phyloP scores from a whole-genome alignment of 1,284 basidiomycete species.

The Malassezia japonica region DNA sequence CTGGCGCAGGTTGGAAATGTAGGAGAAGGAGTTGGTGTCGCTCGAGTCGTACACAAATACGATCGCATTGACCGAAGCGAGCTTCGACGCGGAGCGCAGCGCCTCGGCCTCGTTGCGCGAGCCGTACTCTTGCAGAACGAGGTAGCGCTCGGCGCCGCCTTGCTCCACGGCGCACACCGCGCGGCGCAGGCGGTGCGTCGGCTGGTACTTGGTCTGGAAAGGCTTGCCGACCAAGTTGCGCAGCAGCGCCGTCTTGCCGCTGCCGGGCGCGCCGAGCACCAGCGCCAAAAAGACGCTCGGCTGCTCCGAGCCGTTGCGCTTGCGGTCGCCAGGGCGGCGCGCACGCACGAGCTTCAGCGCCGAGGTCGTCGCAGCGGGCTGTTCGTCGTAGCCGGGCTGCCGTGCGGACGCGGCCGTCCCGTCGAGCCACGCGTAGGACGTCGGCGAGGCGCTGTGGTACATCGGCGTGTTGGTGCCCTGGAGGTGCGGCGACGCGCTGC shows the following conservation, averaged over 20 bases:
- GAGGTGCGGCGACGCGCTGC: slow-evolving; percentile 14
- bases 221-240: slow-evolving; percentile 75
- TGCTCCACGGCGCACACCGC: slow-evolving; percentile 94
- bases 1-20: slow-evolving; percentile 87
- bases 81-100: slow-evolving; percentile 77
- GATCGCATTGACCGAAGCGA: slow-evolving; percentile 83
- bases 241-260: slow-evolving; percentile 81
- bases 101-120: slow-evolving; percentile 72
- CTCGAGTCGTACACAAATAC: slow-evolving; percentile 94
- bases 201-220: slow-evolving; percentile 57
- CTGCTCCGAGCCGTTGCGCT: slow-evolving; percentile 53
- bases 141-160: slow-evolving; percentile 85
- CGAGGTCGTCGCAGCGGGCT: slow-evolving; percentile 27
- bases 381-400: slow-evolving; percentile 3
- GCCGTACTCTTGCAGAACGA: slow-evolving; percentile 85
- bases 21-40: slow-evolving; percentile 96
- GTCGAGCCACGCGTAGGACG: slow-evolving; percentile 17
- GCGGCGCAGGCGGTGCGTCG: slow-evolving; percentile 76
- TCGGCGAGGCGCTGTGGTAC: slow-evolving; percentile 3
- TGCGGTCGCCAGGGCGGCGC: slow-evolving; percentile 64
- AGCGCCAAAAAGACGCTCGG: slow-evolving; percentile 57
- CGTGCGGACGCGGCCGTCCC: not conserved
- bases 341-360: slow-evolving; percentile 39
- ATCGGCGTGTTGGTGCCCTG: slow-evolving; percentile 9
- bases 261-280: slow-evolving; percentile 87